Base-by-base conservation (phyloP, 306 rosid species). In the Oxytropis ochrocephala region DNA sequence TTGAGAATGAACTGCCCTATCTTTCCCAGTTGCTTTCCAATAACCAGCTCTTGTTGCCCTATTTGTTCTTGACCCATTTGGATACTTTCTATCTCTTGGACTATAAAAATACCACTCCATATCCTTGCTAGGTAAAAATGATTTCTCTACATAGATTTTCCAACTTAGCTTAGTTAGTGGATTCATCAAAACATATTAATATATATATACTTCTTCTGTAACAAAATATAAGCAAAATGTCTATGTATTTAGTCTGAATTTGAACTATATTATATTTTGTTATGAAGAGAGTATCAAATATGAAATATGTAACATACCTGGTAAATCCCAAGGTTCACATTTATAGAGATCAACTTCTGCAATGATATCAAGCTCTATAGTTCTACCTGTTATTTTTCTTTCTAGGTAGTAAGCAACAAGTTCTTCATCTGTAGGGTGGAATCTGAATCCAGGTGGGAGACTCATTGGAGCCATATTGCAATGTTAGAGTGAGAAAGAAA, bases 371-470 rank as follows among this genome's bases (percentile, higher is more conserved):
- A 93, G 98, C 81, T 93, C 97, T 57, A 93, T 93, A n/a, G 96
- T 77, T 8, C 83, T 83, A 39, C 98, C 97, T 33, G 82, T 93
- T 46, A 93, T 88, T 69, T 93, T 93, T 29, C 98, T 69, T 49
- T 93, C 96, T 21, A 93, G 68, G 74, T 93, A 93, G 75, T 93
- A 93, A 69, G 96, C 97, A 33, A 93, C 98, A 38, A 93, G 97
- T 48, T 93, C 98, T 85, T 93, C 98, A 57, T 93, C 97, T 0
- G 98, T 93, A 2, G 98, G 98, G 74, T 93, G 97, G 79, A 93
- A 93, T 80, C 98, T 84, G 8, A 93, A 93, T 1, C 98, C 98
- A n/a, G 98, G 98, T 43, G 98, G 98, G 52, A 93, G 98, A 79
- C 80, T 85, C 96, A 90, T 86, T 63, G 98, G 98, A 14, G 97